phyloP scores from a whole-genome alignment of 2,329 filamentous ascomycete genomes.

The Trichophyton benhamiae region DNA sequence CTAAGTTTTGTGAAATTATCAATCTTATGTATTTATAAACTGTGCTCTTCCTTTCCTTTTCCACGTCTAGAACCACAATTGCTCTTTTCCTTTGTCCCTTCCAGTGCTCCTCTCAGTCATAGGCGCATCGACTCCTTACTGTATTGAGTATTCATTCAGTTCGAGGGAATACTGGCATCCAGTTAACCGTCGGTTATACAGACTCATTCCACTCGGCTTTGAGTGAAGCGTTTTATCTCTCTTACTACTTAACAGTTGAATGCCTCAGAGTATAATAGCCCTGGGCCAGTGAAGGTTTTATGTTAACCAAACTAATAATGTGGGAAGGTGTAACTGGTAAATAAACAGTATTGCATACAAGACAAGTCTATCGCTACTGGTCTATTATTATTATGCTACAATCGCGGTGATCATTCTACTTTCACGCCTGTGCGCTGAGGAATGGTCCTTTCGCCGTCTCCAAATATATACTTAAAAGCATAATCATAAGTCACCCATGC shows the following conservation, averaged over 20 bases:
- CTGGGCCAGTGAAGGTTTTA: too few species aligned
- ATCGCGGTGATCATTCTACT: neutral
- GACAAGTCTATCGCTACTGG: too few species aligned
- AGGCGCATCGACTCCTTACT: neutral
- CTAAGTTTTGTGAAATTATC: constrained; percentile 5
- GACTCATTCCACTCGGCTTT: too few species aligned
- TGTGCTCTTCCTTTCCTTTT: constrained; percentile 3
- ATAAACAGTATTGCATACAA: too few species aligned
- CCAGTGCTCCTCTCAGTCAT: neutral
- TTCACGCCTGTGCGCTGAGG: neutral
- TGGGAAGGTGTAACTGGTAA: too few species aligned
- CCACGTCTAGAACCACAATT: constrained; percentile 2
- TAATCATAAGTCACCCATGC: constrained; percentile 56
- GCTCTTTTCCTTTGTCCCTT: neutral
- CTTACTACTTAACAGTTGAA: too few species aligned
- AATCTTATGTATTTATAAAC: constrained; percentile 4
- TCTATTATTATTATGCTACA: neutral
- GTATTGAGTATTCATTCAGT: neutral
- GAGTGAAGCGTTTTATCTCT: too few species aligned
- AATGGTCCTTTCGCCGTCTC: constrained; percentile 66
- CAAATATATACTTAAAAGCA: constrained; percentile 56
- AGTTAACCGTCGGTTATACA: neutral
- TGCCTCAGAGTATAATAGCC: too few species aligned
- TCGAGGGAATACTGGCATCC: neutral
- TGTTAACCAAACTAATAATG: too few species aligned